Evolutionary conservation across 805 yeast genomes (phyloP).

Genomic region (Yarrowia sp.): DNA sequence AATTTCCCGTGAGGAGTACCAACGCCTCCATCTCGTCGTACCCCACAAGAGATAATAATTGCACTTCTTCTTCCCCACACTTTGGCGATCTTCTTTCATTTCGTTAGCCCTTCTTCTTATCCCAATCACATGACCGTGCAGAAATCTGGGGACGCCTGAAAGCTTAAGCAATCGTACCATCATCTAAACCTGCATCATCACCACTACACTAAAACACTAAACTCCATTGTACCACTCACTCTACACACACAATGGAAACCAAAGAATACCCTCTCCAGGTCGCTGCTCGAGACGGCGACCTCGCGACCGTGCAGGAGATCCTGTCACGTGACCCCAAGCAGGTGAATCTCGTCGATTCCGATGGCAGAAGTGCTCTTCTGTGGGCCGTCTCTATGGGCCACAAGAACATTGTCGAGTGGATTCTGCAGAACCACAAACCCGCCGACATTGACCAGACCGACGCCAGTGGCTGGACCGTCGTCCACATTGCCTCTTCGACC

Average conservation of each 20-base stretch:
- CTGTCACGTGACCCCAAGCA: constrained; percentile 59
- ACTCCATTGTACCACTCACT: neutral
- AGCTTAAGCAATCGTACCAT: constrained; percentile 25
- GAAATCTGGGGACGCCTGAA: constrained; percentile 21
- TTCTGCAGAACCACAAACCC: constrained; percentile 44
- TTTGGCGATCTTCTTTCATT: too few species aligned
- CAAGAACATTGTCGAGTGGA: constrained; percentile 56
- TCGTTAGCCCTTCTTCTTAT: too few species aligned
- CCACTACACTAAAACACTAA: neutral
- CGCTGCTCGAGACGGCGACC: constrained; percentile 70
- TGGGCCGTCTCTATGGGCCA: constrained; percentile 83
- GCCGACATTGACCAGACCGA: constrained; percentile 76
- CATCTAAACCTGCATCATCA: constrained; percentile 4
- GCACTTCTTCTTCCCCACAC: too few species aligned
- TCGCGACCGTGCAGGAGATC: constrained; percentile 58
- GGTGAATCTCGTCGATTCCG: constrained; percentile 64
- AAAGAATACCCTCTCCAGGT: constrained; percentile 46
- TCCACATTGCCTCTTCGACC: constrained; percentile 80
- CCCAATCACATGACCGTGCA: neutral
- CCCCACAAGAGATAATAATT: too few species aligned
- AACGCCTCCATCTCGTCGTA: too few species aligned
- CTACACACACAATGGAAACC: constrained; percentile 31
- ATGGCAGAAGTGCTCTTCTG: constrained; percentile 80
- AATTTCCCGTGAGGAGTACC: too few species aligned
- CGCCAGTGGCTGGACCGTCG: constrained; percentile 85